Conservation (phyloP, 257 asterid genomes). For the Gentiana macrophylla region DNA sequence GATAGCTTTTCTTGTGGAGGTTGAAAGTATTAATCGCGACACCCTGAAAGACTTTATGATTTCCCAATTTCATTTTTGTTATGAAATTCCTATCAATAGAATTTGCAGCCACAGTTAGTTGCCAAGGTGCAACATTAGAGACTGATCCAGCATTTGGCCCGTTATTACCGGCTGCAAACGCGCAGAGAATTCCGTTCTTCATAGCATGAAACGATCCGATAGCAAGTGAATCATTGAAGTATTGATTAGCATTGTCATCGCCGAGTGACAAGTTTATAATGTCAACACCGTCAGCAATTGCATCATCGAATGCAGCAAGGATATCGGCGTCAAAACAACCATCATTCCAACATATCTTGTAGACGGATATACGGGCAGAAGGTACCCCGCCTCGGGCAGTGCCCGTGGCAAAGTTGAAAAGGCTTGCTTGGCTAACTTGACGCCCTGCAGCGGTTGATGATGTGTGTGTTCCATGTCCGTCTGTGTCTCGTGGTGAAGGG, state of each 20-base stretch:
- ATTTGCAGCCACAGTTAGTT: conserved; percentile 63
- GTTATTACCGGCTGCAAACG: conserved; percentile 49
- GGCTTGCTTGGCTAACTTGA: too few relatives aligned
- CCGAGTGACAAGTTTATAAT: conserved; percentile 54
- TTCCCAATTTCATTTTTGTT: conserved; percentile 44
- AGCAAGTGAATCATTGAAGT: conserved; percentile 52
- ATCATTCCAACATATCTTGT: conserved; percentile 48
- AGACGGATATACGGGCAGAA: conserved; percentile 42
- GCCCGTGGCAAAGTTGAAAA: too few relatives aligned
- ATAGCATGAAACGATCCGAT: conserved; percentile 72
- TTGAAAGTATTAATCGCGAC: conserved; percentile 44
- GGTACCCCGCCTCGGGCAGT: conserved; percentile 31
- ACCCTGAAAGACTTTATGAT: conserved; percentile 47
- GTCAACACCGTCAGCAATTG: conserved; percentile 70
- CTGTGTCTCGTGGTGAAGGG: too few relatives aligned
- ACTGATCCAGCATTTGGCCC: conserved; percentile 41
- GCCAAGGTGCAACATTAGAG: conserved; percentile 46
- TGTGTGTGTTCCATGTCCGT: too few relatives aligned
- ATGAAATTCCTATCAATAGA: conserved; percentile 49
- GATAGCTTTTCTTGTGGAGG: conserved; percentile 30
- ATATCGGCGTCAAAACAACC: conserved; percentile 48
- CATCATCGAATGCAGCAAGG: conserved; percentile 65
- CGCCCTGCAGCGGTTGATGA: too few relatives aligned
- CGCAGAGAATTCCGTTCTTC: conserved; percentile 54
- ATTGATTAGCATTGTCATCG: conserved; percentile 25